These are phyloP conservation scores for Pseudomassariella vexata DNA, from an alignment of 2,329 filamentous ascomycete species.

Conservation along the genomic window DNA sequence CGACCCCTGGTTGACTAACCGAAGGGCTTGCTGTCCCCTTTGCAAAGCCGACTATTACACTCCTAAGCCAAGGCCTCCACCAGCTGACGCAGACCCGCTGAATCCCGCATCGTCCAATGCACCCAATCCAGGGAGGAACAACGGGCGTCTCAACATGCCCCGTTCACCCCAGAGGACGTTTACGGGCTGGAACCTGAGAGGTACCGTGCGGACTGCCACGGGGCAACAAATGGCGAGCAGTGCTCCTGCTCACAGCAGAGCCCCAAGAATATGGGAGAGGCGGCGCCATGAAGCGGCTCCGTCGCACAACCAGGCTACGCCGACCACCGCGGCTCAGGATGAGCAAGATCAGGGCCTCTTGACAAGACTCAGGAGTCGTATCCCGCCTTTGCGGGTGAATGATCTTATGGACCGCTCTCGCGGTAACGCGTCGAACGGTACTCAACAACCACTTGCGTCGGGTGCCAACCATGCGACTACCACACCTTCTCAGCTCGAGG, in stretches of 20 bases:
- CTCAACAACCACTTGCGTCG: background rate
- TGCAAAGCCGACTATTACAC: constrained; percentile 98
- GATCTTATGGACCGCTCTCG: background rate
- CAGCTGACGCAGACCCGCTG: constrained; percentile 33
- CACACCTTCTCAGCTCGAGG: constrained; percentile 43
- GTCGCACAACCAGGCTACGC: constrained; percentile 2
- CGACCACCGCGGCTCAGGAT: background rate
- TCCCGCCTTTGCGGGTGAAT: constrained; percentile 3
- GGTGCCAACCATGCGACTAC: constrained; percentile 12
- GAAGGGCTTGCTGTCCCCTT: constrained; percentile 90
- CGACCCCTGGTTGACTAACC: constrained; percentile 92
- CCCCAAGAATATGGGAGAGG: background rate
- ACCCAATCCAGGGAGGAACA: constrained; percentile 28
- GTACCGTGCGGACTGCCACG: constrained; percentile 21
- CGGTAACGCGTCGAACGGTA: too few species aligned
- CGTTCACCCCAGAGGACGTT: constrained; percentile 32
- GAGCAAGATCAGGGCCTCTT: constrained; percentile 1
- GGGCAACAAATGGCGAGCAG: background rate
- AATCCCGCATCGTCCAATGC: constrained; percentile 19
- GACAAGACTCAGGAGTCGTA: constrained; percentile 1
- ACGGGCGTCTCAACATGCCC: constrained; percentile 43
- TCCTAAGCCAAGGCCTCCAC: constrained; percentile 71
- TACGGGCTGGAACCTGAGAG: constrained; percentile 24
- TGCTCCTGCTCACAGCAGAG: background rate
- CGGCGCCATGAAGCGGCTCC: constrained; percentile 2